Base-by-base conservation (phyloP, 208 protist species). In the Trypanosoma avium region DNA sequence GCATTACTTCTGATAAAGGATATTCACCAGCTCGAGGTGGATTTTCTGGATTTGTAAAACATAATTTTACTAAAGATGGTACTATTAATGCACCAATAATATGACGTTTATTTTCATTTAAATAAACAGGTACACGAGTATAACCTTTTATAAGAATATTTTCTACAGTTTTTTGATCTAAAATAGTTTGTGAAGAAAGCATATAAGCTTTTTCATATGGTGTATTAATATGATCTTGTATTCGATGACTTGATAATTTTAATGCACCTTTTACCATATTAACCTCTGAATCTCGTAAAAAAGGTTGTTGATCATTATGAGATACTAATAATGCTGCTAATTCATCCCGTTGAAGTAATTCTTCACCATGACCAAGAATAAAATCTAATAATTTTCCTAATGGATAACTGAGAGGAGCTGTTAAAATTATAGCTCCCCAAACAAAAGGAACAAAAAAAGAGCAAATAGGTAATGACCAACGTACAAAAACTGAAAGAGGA, bases 401-500 rank as follows among this genome's bases (percentile, higher is more conserved):
- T 2, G 92, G 94, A 52, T 77, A 93, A 61, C 89, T 85, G 21
- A 96, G 43, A 12, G 83, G 78, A n/a, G 70, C 69, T 17, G 83
- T 79, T 0, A 96, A 27, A 19, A 84, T 33, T 32, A 97, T 88
- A 40, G 79, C 58, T 46, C 83, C 33, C 74, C 79, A 90, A 7
- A 97, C 79, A 5, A 95, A 43, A 19, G 73, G 79, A 7, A 73
- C 50, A 9, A 89, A 66, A 48, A 67, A 75, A 13, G 77, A 46
- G 63, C 92, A 94, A 17, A 97, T 70, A 0, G 67, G 67, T 6
- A 97, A 68, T 13, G 85, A 89, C 61, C 86, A 85, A 21, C 92
- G 84, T 33, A 90, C 74, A 75, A 95, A 97, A 7, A 94, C 40
- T n/a, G 91, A 73, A 46, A 97, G 88, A 19, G 95, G 95, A 6